Evolutionary conservation across 495 filamentous ascomycete genomes (phyloP), one percentile per base, ranked within the genome.

Genomic region (Penicillium alfredii): DNA sequence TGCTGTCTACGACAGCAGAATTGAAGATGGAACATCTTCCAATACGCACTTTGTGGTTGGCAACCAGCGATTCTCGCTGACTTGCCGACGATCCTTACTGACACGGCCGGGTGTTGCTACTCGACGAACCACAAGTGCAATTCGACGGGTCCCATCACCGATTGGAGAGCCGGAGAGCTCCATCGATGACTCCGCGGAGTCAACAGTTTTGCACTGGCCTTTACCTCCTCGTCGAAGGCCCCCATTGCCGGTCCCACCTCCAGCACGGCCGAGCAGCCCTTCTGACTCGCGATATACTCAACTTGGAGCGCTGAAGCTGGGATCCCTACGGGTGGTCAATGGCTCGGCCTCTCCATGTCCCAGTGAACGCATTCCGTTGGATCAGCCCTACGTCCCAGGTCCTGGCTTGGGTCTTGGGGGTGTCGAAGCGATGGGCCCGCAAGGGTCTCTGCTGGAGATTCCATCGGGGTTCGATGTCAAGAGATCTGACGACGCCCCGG

Each of bases 261-360:
- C 44, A 12, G 24, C 34, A 6, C 58, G 63, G 10, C 58, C 66
- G 6, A 38, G 54, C 14, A 72, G 68, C 27, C 71, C 71, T 10
- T 52, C 41, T 14, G 64, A 64, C 30, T 49, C 68, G 18, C 61
- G 60, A 14, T 71, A 71, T 39, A 65, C 66, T n/a, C 66, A 74
- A 40, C 40, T 74, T 11, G 69, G 69, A 20, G 64, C 66, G 2
- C 52, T 74, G 15, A 67, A 66, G 26, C 35, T 72, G 12, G 71
- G 71, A 11, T 72, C 69, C 9, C 38, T 74, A 30, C 62, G 69
- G 9, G 64, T 74, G 3, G 71, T 72, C 2, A 74, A 74, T 38
- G 63, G 62, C 6, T 64, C 63, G 29, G 42, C 45, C 15, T 72
- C 68, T 10, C 68, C 70, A 2, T 66, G 57, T 25, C 51, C 63